Percentiles rank a stretch among this genome's conserved stretches.
These are phyloP conservation scores for Populus ilicifolia DNA, from an alignment of 345 rosid genomes.

Conservation along the genomic window DNA sequence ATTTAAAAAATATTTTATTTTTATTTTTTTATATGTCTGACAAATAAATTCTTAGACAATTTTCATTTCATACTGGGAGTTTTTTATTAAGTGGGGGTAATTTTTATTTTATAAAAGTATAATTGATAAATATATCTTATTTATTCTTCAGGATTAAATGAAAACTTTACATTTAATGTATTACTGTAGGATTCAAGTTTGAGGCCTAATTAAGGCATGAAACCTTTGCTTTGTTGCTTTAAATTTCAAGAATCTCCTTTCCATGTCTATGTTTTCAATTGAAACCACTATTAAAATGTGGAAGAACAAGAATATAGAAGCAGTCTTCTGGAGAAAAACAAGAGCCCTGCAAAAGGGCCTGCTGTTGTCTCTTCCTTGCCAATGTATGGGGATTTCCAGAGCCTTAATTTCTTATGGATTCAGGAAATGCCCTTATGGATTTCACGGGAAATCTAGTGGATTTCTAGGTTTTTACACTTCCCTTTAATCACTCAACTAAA, in stretches of 20 bases:
- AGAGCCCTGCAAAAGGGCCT: neutral
- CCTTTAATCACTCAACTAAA: neutral
- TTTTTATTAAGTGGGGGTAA: too few relatives aligned
- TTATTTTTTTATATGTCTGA: too few relatives aligned
- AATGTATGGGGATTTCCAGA: neutral
- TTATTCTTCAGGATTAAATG: too few relatives aligned
- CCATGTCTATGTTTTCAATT: neutral
- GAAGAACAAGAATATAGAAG: too few relatives aligned
- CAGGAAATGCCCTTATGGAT: neutral
- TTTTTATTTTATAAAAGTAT: too few relatives aligned
- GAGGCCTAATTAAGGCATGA: neutral
- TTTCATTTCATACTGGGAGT: too few relatives aligned
- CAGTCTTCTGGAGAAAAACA: neutral
- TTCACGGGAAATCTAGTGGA: neutral
- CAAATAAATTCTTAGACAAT: too few relatives aligned
- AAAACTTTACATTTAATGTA: too few relatives aligned
- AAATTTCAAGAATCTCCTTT: neutral
- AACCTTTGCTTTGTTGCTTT: neutral
- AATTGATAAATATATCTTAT: too few relatives aligned
- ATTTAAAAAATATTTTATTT: too few relatives aligned
- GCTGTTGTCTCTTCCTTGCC: neutral
- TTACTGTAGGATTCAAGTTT: neutral
- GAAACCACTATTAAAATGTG: too few relatives aligned
- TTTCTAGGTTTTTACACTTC: neutral
- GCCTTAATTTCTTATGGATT: neutral